phyloP scores from a whole-genome alignment of 148 eudicot species.

The Fallopia convolvulus region DNA sequence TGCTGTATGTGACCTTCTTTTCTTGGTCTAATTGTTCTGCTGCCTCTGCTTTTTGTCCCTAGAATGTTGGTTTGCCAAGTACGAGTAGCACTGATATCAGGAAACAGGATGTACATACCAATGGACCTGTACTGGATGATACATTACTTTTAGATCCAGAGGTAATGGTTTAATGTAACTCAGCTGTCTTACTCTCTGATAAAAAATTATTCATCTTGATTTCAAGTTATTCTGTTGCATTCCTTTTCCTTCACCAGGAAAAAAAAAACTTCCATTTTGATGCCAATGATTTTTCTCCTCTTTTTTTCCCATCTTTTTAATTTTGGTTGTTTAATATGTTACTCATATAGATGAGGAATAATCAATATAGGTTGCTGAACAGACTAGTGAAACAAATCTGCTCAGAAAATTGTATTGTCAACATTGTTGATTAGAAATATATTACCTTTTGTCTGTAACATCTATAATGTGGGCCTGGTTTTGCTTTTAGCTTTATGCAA shows the following conservation, averaged over 20 bases:
- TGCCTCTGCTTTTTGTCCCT: constrained; percentile 15
- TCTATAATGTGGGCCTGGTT: not conserved
- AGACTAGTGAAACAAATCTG: not conserved
- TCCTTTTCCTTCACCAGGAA: not conserved
- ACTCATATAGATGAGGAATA: not conserved
- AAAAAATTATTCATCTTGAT: not conserved
- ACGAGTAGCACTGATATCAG: constrained; percentile 87
- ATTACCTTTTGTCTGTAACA: not conserved
- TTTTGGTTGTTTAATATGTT: not conserved
- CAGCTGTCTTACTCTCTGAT: not conserved
- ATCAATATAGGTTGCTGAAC: not conserved
- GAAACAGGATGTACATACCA: constrained; percentile 83
- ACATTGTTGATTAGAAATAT: not conserved
- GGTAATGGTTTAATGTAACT: constrained; percentile 30
- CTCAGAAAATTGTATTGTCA: not conserved
- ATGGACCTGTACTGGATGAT: constrained; percentile 93
- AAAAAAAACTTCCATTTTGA: not conserved
- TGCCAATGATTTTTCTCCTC: not conserved
- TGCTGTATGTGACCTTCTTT: not conserved
- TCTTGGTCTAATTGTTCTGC: not conserved
- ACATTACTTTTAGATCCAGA: constrained; percentile 68
- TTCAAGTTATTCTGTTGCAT: not conserved
- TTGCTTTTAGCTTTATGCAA: not conserved
- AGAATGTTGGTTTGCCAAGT: constrained; percentile 84
- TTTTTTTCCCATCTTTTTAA: not conserved